Conservation (phyloP, 495 filamentous ascomycete species). For the Xylaria scruposa region DNA sequence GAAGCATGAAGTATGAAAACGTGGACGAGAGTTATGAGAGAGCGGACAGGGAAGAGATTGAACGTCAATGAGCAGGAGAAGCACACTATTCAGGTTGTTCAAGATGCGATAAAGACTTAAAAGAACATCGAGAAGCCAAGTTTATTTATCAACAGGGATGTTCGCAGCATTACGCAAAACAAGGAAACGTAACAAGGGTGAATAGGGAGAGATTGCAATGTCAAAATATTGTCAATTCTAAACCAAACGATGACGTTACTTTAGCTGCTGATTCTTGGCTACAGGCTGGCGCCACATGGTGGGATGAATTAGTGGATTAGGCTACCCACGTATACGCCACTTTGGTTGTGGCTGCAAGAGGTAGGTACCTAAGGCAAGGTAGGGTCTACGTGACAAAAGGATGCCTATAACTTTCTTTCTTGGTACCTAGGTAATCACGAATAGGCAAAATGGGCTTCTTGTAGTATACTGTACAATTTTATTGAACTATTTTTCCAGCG, state of each 20-base stretch:
- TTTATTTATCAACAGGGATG: not conserved
- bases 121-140: not conserved
- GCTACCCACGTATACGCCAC: not conserved
- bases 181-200: too few relatives aligned
- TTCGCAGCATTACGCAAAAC: not conserved
- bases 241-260: slow-evolving; percentile 22
- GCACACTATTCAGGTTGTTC: not conserved
- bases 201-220: too few relatives aligned
- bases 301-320: not conserved
- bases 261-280: not conserved
- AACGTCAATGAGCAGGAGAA: not conserved
- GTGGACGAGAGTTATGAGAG: not conserved
- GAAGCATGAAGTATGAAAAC: slow-evolving; percentile 9
- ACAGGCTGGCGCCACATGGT: not conserved
- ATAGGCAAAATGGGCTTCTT: not conserved
- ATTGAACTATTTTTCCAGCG: not conserved
- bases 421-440: not conserved
- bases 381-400: not conserved
- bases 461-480: not conserved
- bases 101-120: not conserved
- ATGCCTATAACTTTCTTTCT: not conserved
- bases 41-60: not conserved
- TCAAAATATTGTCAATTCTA: too few relatives aligned
- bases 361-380: too few relatives aligned
- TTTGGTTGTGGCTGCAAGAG: not conserved